Evolutionary conservation across 1,139 yeast genomes (phyloP), one percentile per base, ranked within the genome.

Genomic region (Casaregolazyma lundiana): DNA sequence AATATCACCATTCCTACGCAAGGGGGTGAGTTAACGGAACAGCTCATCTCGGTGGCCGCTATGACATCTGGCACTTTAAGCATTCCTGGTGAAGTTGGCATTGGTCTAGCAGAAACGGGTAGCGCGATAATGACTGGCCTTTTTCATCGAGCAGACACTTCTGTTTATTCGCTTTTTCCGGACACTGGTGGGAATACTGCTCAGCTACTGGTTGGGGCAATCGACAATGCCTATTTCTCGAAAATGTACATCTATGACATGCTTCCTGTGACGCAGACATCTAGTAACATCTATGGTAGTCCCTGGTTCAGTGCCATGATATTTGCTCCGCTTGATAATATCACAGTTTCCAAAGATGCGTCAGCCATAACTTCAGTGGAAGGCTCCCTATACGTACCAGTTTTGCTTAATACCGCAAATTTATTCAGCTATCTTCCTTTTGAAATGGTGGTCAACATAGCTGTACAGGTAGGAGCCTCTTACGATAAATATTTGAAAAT

Each of bases 391-490:
- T 66, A 63, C 38, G 62, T 74, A 17, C 84, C 92, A 0, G 84
- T 82, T 0, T 50, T 84, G 8, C 60, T 86, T 21, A 92, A 85
- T 58, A 68, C 86, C 2, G 68, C 87, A 49, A 68, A 75, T 29
- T 54, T 67, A n/a, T 73, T 68, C 58, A 73, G 75, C 22, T 77
- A 71, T 57, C 63, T 86, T 41, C 95, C 95, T 0, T 67, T 76
- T 44, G 72, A 75, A 39, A 62, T 78, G 2, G 68, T 86, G 42
- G 73, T 85, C 43, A 78, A 78, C 55, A 64, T 87, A 36, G 92
- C 95, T 0, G 70, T 84, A 16, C 95, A 86, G 65, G 69, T 84
- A 19, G 82, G 83, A 57, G 95, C 95, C 0, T 76, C 73, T 52
- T 86, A 78, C 62, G 72, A 77, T 6, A 60, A 68, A 2, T 73